These are phyloP conservation scores for Yamadazyma blattariae DNA, from an alignment of 1,139 yeast genomes.

Conservation along the genomic window DNA sequence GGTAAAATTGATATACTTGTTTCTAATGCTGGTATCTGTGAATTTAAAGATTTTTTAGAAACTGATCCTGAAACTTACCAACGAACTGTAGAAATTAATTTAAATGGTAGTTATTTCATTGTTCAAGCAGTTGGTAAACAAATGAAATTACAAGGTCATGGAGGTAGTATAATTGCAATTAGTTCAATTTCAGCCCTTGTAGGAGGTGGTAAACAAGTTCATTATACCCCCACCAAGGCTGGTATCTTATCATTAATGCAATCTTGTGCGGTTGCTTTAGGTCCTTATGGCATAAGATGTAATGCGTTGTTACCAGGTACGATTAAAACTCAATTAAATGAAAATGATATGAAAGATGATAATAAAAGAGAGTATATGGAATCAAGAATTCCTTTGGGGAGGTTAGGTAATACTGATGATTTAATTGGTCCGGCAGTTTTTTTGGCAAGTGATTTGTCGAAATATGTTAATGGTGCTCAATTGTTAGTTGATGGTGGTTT, in stretches of 20 bases:
- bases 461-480: conserved; percentile 43
- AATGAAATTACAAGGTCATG: conserved; percentile 42
- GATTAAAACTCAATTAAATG: conserved; percentile 37
- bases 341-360: conserved; percentile 32
- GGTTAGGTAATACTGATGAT: conserved; percentile 42
- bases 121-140: conserved; percentile 47
- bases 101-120: conserved; percentile 42
- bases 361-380: conserved; percentile 31
- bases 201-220: conserved; percentile 38
- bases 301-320: conserved; percentile 47
- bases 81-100: conserved; percentile 32
- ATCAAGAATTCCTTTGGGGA: conserved; percentile 42
- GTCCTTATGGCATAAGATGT: conserved; percentile 36
- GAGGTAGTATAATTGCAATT: conserved; percentile 45
- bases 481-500: conserved; percentile 47
- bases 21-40: conserved; percentile 42
- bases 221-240: conserved; percentile 48
- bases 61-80: conserved; percentile 29
- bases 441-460: conserved; percentile 41
- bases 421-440: conserved; percentile 48
- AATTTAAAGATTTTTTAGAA: conserved; percentile 21
- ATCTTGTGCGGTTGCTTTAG: conserved; percentile 41
- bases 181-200: conserved; percentile 40
- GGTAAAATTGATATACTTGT: conserved; percentile 42
- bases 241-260: conserved; percentile 45